Evolutionary conservation across 257 asterid genomes (phyloP).

Genomic region (Hygrophila difformis): DNA sequence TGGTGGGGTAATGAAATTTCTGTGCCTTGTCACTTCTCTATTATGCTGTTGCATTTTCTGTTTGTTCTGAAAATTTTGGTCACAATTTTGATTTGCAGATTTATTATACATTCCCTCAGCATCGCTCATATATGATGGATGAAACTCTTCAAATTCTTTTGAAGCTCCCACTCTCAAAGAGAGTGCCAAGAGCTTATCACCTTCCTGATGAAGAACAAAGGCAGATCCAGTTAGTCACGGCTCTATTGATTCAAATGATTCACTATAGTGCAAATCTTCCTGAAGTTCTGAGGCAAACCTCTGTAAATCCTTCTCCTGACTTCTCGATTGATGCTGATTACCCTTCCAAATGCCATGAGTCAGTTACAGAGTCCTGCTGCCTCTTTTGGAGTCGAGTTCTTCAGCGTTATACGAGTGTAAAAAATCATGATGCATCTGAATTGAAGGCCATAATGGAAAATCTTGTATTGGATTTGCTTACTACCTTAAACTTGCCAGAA

Average conservation of each 20-base stretch:
- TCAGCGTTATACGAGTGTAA: conserved; percentile 76
- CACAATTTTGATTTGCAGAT: conserved; percentile 38
- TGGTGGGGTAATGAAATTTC: conserved; percentile 70
- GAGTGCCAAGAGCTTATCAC: conserved; percentile 83
- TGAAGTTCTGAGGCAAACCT: conserved; percentile 55
- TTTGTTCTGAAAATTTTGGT: conserved; percentile 21
- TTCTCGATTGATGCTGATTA: conserved; percentile 58
- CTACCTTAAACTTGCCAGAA: conserved; percentile 87
- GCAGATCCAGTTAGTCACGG: conserved; percentile 89
- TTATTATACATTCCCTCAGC: conserved; percentile 61
- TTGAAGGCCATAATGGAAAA: conserved; percentile 86
- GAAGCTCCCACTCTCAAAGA: conserved; percentile 83
- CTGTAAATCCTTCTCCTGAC: conserved; percentile 56
- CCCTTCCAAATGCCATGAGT: conserved; percentile 79
- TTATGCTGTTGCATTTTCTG: conserved; percentile 13
- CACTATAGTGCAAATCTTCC: conserved; percentile 93
- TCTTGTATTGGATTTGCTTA: conserved; percentile 86
- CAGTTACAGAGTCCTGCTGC: conserved; percentile 89
- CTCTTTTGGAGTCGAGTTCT: conserved; percentile 99
- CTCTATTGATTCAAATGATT: conserved; percentile 75
- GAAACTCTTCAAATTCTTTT: conserved; percentile 83
- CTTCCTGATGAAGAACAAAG: conserved; percentile 96
- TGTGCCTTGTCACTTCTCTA: conserved; percentile 20
- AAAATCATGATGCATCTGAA: conserved; percentile 86
- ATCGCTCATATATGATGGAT: conserved; percentile 87